Evolutionary conservation across 495 filamentous ascomycete genomes (phyloP).

Genomic region (Gamarada debralockiae): DNA sequence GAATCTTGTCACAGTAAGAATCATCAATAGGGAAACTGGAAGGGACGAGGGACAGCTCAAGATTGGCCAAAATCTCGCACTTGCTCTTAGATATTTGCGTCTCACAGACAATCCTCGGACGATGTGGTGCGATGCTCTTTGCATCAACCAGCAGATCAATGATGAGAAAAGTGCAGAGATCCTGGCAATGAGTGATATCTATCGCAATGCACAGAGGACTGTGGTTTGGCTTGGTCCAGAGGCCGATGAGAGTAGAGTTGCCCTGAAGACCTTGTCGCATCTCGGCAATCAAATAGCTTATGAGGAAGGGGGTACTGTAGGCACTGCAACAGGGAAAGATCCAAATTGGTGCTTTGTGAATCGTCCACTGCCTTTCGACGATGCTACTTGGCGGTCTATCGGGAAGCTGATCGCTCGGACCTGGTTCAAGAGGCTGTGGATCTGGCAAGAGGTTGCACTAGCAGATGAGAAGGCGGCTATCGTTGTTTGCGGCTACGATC

Average conservation of each 20-base stretch:
- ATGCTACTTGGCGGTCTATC: neutral
- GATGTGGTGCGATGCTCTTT: constrained; percentile 25
- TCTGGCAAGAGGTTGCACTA: neutral
- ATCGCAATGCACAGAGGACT: constrained; percentile 17
- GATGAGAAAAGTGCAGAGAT: constrained; percentile 26
- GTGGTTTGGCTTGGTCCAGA: constrained; percentile 29
- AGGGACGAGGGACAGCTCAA: neutral
- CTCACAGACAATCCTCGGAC: neutral
- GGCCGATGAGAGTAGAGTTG: neutral
- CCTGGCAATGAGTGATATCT: constrained; percentile 26
- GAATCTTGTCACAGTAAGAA: neutral
- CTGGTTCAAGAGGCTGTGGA: constrained; percentile 2
- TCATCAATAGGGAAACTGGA: too few species aligned
- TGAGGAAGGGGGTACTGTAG: neutral
- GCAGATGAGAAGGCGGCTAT: neutral
- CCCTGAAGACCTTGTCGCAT: neutral
- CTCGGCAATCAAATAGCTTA: neutral
- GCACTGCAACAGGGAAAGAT: neutral
- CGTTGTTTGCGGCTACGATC: neutral
- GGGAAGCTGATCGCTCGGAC: neutral
- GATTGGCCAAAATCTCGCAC: neutral
- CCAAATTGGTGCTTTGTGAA: neutral
- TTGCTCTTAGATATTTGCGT: neutral
- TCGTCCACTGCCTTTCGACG: neutral
- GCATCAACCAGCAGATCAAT: constrained; percentile 27